These are phyloP conservation scores for Sophora flavescens DNA, from an alignment of 306 rosid genomes.

Conservation along the genomic window DNA sequence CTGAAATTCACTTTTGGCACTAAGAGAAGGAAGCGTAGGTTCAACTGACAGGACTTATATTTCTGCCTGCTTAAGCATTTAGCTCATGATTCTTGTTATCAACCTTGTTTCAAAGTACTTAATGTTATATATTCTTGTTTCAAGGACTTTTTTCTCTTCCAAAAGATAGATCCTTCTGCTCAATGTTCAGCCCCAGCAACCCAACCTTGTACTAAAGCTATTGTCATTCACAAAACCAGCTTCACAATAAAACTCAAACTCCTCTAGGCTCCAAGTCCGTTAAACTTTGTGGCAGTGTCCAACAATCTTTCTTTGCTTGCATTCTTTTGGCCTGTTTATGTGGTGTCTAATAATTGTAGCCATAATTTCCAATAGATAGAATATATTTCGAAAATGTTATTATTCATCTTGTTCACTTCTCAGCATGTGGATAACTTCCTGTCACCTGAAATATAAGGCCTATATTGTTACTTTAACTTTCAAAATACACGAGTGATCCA, in stretches of 20 bases:
- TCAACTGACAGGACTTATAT: constrained; percentile 1
- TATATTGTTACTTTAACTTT: constrained; percentile 8
- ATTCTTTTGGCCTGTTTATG: constrained; percentile 15
- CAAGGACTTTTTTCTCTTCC: background rate
- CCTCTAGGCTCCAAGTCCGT: constrained; percentile 10
- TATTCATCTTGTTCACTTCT: constrained; percentile 32
- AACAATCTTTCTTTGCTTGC: constrained; percentile 1
- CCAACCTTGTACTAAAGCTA: constrained; percentile 14
- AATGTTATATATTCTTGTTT: background rate
- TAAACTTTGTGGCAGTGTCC: constrained; percentile 11
- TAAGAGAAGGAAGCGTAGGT: constrained; percentile 24
- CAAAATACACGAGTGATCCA: background rate
- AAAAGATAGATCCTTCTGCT: constrained; percentile 7
- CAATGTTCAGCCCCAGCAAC: constrained; percentile 5
- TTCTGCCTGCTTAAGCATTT: constrained; percentile 11
- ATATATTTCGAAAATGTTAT: constrained; percentile 12
- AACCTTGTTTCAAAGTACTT: constrained; percentile 2
- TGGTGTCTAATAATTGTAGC: background rate
- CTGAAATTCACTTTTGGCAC: constrained; percentile 26
- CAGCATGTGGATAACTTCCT: constrained; percentile 5
- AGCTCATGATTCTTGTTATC: background rate
- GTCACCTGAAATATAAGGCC: constrained; percentile 34
- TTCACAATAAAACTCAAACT: background rate
- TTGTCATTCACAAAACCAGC: constrained; percentile 7
- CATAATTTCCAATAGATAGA: constrained; percentile 30